Base-by-base conservation (phyloP, 2,329 filamentous ascomycete species). In the Aspergillus sp. region DNA sequence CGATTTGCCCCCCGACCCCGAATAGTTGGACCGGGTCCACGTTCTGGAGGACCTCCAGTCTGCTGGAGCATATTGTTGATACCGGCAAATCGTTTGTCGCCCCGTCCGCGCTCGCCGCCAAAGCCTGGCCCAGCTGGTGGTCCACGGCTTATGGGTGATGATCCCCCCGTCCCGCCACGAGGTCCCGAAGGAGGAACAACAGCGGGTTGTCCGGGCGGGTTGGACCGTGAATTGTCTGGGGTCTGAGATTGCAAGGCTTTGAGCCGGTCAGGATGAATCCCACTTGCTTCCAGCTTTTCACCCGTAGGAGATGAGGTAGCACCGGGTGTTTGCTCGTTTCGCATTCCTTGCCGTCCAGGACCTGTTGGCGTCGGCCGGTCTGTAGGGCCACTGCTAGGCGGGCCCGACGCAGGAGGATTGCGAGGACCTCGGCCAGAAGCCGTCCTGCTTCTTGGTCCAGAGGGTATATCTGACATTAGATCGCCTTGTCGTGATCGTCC, bases 261-360 rank as follows among this genome's bases (percentile, higher is more conserved):
- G 46, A 84, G 68, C 39, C 83, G 77, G 64, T 83, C 83, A 11
- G 82, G 82, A 65, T 85, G 82, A 46, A 85, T 77, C 33, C 81
- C 81, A 21, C 73, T 70, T 15, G 74, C 69, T 37, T 79, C 76
- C 43, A 70, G 62, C 33, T 62, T 66, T 9, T 71, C 71, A 11
- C 68, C 51, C 31, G 70, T 68, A 6, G 73, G 68, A 41, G 75
- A 70, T 15, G 75, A 67, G 12, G 68, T 56, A 31, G 66, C 63
- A n/a, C 68, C 40, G 41, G 68, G 54, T 27, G 70, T 62, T 51
- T 69, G 71, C 11, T 74, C 75, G 23, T 62, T 68, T 45, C 77
- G 73, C 46, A 71, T 67, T 48, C 71, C 70, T 43, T 74, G 68
- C 54, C 77, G 73, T 33, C 69, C 63, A 27, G 79, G 77, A 4